phyloP scores from a whole-genome alignment of 768 basidiomycete species.

The Boletellus sp. region DNA sequence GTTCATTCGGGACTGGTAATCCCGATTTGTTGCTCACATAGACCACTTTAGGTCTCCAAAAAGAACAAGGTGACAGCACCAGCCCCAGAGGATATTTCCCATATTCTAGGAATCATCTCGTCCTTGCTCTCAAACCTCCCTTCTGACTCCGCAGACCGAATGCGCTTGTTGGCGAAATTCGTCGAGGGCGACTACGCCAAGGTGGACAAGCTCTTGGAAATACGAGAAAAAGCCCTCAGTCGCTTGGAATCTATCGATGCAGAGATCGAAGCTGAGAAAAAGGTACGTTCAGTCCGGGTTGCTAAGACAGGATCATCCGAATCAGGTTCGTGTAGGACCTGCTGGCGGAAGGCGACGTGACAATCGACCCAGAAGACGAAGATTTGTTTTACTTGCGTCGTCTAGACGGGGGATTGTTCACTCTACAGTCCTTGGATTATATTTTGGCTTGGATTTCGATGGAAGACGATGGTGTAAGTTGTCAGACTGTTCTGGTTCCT shows the following conservation, averaged over 20 bases:
- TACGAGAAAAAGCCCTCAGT: constrained; percentile 65
- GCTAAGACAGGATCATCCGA: background rate
- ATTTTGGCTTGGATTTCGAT: constrained; percentile 92
- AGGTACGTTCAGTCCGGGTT: constrained; percentile 38
- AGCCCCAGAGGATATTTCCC: constrained; percentile 78
- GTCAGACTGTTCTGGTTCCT: background rate
- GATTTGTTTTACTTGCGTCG: constrained; percentile 82
- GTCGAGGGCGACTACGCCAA: constrained; percentile 93
- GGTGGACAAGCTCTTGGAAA: constrained; percentile 87
- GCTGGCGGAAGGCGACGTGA: constrained; percentile 52
- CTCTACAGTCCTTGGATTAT: constrained; percentile 89
- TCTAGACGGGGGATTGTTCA: constrained; percentile 83
- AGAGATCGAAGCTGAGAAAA: constrained; percentile 67
- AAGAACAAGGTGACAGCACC: constrained; percentile 58
- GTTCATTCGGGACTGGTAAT: constrained; percentile 36
- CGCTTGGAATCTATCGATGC: constrained; percentile 59
- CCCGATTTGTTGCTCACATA: constrained; percentile 9
- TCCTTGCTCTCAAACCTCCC: constrained; percentile 85
- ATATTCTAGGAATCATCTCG: constrained; percentile 83
- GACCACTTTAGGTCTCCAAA: constrained; percentile 43
- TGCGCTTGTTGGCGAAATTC: constrained; percentile 88
- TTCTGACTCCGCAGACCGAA: constrained; percentile 76
- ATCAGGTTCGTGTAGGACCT: constrained; percentile 40
- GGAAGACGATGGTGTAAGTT: constrained; percentile 94
- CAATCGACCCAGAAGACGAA: constrained; percentile 58